phyloP scores from a whole-genome alignment of 164 flowering plant genomes.

The Santalum album region DNA sequence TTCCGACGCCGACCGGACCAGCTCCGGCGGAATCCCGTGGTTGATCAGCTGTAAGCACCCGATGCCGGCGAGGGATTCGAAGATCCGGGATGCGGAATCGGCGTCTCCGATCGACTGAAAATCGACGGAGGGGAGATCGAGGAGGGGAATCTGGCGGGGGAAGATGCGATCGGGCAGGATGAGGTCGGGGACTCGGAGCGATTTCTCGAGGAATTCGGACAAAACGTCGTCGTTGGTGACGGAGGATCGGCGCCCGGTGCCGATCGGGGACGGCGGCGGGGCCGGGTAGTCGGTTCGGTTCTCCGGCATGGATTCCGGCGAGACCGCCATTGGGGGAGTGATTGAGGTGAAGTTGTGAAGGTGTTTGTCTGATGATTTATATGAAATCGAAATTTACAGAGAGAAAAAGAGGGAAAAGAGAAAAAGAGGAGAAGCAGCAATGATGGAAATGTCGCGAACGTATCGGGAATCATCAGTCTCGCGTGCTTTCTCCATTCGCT shows the following conservation, averaged over 20 bases:
- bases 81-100: slow-evolving; percentile 11
- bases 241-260: slow-evolving; percentile 39
- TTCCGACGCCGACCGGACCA: slow-evolving; percentile 19
- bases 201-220: slow-evolving; percentile 51
- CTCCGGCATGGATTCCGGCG: slow-evolving; percentile 26
- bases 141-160: slow-evolving; percentile 33
- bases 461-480: too few relatives aligned
- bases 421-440: too few relatives aligned
- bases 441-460: too few relatives aligned
- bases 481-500: too few relatives aligned
- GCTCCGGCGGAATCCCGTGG: slow-evolving; percentile 42
- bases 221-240: slow-evolving; percentile 57
- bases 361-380: too few relatives aligned
- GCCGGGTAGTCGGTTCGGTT: slow-evolving; percentile 55
- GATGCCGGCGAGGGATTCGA: slow-evolving; percentile 24
- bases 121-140: slow-evolving; percentile 41
- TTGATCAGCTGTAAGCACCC: slow-evolving; percentile 79
- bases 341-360: too few relatives aligned
- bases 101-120: slow-evolving; percentile 18
- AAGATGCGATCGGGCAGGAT: slow-evolving; percentile 56
- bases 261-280: slow-evolving; percentile 90
- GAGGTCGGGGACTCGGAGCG: slow-evolving; percentile 59
- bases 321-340: slow-evolving; percentile 29
- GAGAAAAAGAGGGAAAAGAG: too few relatives aligned
- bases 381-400: too few relatives aligned